Conservation (phyloP, 306 rosid genomes). For the Begonia fuchsioides region DNA sequence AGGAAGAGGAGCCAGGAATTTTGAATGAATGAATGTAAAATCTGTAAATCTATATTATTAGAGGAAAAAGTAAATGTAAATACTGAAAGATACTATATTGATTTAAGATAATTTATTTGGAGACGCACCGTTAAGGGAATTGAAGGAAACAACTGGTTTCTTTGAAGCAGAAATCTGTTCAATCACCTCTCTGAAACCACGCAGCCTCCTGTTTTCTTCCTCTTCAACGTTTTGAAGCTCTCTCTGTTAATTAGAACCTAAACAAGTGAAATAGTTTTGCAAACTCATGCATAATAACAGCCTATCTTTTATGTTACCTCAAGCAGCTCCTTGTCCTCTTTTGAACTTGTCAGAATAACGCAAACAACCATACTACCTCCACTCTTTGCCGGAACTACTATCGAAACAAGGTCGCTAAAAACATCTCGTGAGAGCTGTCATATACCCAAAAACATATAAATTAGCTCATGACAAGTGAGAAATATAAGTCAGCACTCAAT, state of each 20-base stretch:
- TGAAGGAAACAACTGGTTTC: slow-evolving; percentile 88
- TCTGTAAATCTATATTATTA: slow-evolving; percentile 38
- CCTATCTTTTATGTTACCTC: slow-evolving; percentile 30
- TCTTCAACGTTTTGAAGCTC: slow-evolving; percentile 49
- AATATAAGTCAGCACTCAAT: background rate
- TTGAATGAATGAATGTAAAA: slow-evolving; percentile 61
- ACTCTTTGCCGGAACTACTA: slow-evolving; percentile 36
- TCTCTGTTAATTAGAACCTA: slow-evolving; percentile 23
- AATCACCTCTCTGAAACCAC: slow-evolving; percentile 94
- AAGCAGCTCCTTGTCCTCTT: slow-evolving; percentile 56
- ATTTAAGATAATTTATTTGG: slow-evolving; percentile 22
- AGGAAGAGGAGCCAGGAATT: slow-evolving; percentile 67
- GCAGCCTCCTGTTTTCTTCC: slow-evolving; percentile 47
- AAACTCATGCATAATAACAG: slow-evolving; percentile 3
- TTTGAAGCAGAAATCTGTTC: slow-evolving; percentile 93
- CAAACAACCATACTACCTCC: slow-evolving; percentile 45
- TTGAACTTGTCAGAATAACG: slow-evolving; percentile 46
- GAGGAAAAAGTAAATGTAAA: slow-evolving; percentile 3
- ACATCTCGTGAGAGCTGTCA: slow-evolving; percentile 49
- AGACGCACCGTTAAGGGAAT: slow-evolving; percentile 68
- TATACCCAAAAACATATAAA: slow-evolving; percentile 5
- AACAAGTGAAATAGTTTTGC: slow-evolving; percentile 3
- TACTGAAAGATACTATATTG: slow-evolving; percentile 9
- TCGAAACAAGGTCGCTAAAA: slow-evolving; percentile 53
- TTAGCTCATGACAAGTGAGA: too few species aligned